Evolutionary conservation across 805 yeast genomes (phyloP).

Genomic region (Wickerhamiella kazuoi): DNA sequence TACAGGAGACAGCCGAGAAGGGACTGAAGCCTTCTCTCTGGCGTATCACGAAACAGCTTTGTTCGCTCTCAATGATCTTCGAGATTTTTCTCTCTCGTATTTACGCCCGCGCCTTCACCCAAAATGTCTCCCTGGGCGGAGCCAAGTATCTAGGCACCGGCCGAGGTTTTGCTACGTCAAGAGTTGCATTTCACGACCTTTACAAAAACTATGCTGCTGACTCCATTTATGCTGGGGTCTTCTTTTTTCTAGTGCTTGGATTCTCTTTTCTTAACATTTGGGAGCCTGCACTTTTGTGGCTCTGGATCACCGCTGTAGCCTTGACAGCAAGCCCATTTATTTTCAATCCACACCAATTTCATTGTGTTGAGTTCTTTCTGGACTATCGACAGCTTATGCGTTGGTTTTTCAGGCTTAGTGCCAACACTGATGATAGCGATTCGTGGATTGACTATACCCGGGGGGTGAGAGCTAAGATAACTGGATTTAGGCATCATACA

Average conservation of each 20-base stretch:
- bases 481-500: slow-evolving; percentile 53
- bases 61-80: slow-evolving; percentile 57
- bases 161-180: slow-evolving; percentile 60
- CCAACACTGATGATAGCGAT: slow-evolving; percentile 14
- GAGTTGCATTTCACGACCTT: slow-evolving; percentile 46
- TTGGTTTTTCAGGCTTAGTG: slow-evolving; percentile 40
- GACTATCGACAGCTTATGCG: slow-evolving; percentile 70
- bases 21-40: slow-evolving; percentile 55
- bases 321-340: slow-evolving; percentile 72
- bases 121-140: slow-evolving; percentile 59
- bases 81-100: slow-evolving; percentile 67
- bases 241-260: slow-evolving; percentile 33
- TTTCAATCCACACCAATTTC: slow-evolving; percentile 88
- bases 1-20: slow-evolving; percentile 60
- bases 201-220: slow-evolving; percentile 55
- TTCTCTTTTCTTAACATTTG: slow-evolving; percentile 47
- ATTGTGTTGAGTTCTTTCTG: slow-evolving; percentile 73
- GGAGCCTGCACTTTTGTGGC: slow-evolving; percentile 78
- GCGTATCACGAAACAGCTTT: slow-evolving; percentile 46
- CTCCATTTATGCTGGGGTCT: slow-evolving; percentile 46
- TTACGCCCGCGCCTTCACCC: slow-evolving; percentile 50
- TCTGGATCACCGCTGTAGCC: slow-evolving; percentile 78
- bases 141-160: slow-evolving; percentile 73
- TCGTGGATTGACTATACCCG: slow-evolving; percentile 59
- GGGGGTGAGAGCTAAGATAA: slow-evolving; percentile 53